Evolutionary conservation across 306 rosid species (phyloP).

Genomic region (Pterocarpus macrocarpus): DNA sequence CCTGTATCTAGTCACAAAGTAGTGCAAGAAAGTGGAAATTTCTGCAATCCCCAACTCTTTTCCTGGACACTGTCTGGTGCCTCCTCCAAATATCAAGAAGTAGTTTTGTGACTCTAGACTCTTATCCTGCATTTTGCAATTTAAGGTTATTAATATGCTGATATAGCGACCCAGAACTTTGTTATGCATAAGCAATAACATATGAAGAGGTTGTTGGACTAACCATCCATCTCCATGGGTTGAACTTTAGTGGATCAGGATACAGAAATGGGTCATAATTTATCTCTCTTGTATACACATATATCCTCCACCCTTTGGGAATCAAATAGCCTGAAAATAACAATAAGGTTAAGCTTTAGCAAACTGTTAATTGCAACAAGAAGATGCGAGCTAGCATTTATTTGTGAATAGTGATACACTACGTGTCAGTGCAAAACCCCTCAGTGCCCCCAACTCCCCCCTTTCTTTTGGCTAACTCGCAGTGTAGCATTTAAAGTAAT

Average conservation of each 20-base stretch:
- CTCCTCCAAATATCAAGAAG: conserved; percentile 91
- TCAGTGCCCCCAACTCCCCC: conserved; percentile 7
- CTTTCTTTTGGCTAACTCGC: conserved; percentile 22
- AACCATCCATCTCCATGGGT: conserved; percentile 99
- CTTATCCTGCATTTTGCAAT: conserved; percentile 66
- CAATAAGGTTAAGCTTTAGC: conserved; percentile 10
- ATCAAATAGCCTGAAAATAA: conserved; percentile 75
- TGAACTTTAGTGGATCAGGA: conserved; percentile 82
- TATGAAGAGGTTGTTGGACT: conserved; percentile 18
- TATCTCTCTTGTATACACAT: conserved; percentile 91
- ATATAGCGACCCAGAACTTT: not conserved
- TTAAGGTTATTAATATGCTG: conserved; percentile 19
- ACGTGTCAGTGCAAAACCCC: not conserved
- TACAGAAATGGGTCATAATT: conserved; percentile 80
- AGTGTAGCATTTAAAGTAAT: conserved; percentile 40
- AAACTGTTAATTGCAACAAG: not conserved
- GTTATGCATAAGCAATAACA: not conserved
- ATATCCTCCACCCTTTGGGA: conserved; percentile 96
- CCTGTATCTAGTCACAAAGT: conserved; percentile 97
- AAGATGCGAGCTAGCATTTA: conserved; percentile 28
- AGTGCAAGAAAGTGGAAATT: conserved; percentile 87
- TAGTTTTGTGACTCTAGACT: conserved; percentile 65
- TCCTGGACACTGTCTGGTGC: conserved; percentile 92
- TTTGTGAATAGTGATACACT: conserved; percentile 12
- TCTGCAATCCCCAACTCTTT: conserved; percentile 93